Evolutionary conservation across 2,329 filamentous ascomycete genomes (phyloP).

Genomic region (Neofusicoccum laricinum): DNA sequence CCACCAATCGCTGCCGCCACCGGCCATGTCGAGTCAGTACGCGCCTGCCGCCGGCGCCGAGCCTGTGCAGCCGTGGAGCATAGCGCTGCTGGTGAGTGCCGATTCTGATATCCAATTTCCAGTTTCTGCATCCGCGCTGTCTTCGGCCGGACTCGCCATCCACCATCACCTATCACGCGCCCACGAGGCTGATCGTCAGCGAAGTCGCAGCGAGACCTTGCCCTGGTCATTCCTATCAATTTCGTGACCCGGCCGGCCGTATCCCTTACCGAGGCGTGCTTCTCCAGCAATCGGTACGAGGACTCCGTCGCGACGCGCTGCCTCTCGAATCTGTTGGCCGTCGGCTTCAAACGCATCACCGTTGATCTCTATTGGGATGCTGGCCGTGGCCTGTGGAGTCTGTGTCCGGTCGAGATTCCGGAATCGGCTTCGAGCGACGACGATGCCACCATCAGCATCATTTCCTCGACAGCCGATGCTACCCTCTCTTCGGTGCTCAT

Average conservation of each 20-base stretch:
- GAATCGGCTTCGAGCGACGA: constrained; percentile 22
- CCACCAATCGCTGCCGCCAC: constrained; percentile 1
- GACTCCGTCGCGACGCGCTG: constrained; percentile 52
- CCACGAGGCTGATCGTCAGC: not conserved
- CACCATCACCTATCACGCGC: not conserved
- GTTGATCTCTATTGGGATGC: constrained; percentile 65
- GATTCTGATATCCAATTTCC: constrained; percentile 1
- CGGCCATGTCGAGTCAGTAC: constrained; percentile 17
- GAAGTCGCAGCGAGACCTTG: constrained; percentile 62
- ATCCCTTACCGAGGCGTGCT: constrained; percentile 58
- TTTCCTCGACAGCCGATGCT: constrained; percentile 16
- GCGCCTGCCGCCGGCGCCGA: constrained; percentile 18
- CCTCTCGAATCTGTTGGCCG: constrained; percentile 60
- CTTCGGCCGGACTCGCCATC: not conserved
- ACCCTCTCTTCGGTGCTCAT: not conserved
- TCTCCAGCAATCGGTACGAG: constrained; percentile 53
- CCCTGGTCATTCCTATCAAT: constrained; percentile 59
- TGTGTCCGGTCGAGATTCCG: constrained; percentile 59
- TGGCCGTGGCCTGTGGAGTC: constrained; percentile 52
- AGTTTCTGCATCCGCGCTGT: not conserved
- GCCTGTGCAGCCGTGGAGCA: constrained; percentile 21
- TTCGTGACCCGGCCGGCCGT: constrained; percentile 58
- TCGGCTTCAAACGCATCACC: constrained; percentile 57
- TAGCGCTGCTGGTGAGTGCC: constrained; percentile 20
- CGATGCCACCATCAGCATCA: constrained; percentile 18